phyloP scores from a whole-genome alignment of 768 basidiomycete genomes.

The Crepidotus variabilis region DNA sequence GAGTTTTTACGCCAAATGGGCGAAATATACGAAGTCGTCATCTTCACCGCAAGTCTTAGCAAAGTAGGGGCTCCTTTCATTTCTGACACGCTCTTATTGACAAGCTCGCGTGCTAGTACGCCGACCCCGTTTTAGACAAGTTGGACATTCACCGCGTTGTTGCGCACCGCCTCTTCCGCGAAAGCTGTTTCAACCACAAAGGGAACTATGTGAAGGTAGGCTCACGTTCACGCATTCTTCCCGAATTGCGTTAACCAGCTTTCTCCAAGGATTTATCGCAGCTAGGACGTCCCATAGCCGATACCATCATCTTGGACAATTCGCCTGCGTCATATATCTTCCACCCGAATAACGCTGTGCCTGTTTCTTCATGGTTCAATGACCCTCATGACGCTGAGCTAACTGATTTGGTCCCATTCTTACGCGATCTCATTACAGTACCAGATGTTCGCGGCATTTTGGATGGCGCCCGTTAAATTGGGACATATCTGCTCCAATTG shows the following conservation, averaged over 20 bases:
- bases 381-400: conserved; percentile 98
- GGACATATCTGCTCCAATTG: conserved; percentile 1
- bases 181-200: conserved; percentile 98
- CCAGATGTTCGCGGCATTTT: conserved; percentile 90
- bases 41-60: conserved; percentile 98
- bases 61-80: conserved; percentile 60
- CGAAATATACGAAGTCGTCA: conserved; percentile 94
- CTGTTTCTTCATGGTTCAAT: conserved; percentile 99
- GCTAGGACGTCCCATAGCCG: conserved; percentile 87
- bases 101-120: conserved; percentile 60
- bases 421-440: conserved; percentile 80
- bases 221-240: neutral
- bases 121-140: conserved; percentile 97
- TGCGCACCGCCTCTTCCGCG: conserved; percentile 89
- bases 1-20: conserved; percentile 97
- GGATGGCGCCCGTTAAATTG: conserved; percentile 67
- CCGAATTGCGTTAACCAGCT: neutral
- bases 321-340: conserved; percentile 99
- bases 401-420: conserved; percentile 92
- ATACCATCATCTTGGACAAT: conserved; percentile 98
- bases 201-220: conserved; percentile 97
- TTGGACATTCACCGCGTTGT: conserved; percentile 91
- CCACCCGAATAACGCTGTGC: conserved; percentile 98
- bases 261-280: conserved; percentile 85
- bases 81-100: conserved; percentile 3